Percentiles rank a stretch among this genome's conserved stretches.
phyloP scores from a whole-genome alignment of 2,329 filamentous ascomycete genomes.

The Cryphonectria parasitica region DNA sequence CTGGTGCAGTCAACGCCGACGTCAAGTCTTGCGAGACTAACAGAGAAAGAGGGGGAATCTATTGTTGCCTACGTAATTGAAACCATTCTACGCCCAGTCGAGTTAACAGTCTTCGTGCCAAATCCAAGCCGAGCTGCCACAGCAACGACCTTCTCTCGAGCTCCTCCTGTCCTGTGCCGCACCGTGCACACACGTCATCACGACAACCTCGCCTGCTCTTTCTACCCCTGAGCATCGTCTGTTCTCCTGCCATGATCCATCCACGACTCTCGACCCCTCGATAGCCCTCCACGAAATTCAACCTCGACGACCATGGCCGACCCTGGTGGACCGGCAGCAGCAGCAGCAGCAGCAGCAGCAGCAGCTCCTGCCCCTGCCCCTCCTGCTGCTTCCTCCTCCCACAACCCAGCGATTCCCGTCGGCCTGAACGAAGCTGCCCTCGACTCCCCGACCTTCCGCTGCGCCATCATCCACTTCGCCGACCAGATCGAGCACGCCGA shows the following conservation, averaged over 20 bases:
- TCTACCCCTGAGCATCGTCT: constrained; percentile 19
- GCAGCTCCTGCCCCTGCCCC: constrained; percentile 18
- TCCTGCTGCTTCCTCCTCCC: constrained; percentile 16
- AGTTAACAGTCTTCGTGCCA: not conserved
- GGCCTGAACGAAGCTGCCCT: constrained; percentile 92
- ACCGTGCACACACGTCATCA: constrained; percentile 10
- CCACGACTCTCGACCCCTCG: constrained; percentile 7
- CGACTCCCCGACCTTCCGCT: constrained; percentile 94
- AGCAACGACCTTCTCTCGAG: not conserved
- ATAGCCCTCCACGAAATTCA: constrained; percentile 15
- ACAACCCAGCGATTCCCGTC: constrained; percentile 65
- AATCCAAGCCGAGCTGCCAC: not conserved
- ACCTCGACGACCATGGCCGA: constrained; percentile 24
- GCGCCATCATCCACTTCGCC: constrained; percentile 80
- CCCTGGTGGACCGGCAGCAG: constrained; percentile 14
- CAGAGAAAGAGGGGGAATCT: not conserved
- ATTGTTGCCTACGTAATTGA: not conserved
- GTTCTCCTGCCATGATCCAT: constrained; percentile 21
- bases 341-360: constrained; percentile 14
- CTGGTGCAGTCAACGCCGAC: constrained; percentile 23
- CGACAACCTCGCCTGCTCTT: constrained; percentile 3
- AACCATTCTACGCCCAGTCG: not conserved
- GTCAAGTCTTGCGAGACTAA: constrained; percentile 19
- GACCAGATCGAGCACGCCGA: constrained; percentile 93
- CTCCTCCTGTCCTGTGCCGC: constrained; percentile 14